Evolutionary conservation across 805 yeast species (phyloP).

Genomic region (Wickerhamomyces xylosicus): DNA sequence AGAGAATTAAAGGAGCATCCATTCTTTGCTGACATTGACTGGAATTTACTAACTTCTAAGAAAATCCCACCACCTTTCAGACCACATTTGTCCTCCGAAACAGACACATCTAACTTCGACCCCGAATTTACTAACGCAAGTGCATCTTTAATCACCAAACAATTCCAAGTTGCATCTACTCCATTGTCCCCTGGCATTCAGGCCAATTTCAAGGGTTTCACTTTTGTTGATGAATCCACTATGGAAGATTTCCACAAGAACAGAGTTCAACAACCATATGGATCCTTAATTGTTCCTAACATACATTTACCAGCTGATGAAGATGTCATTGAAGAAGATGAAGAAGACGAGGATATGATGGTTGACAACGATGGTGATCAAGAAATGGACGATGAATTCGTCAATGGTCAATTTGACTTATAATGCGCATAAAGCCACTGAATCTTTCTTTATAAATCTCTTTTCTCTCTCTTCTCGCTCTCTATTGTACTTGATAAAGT

Average conservation of each 20-base stretch:
- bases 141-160: conserved; percentile 69
- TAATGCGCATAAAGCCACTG: no score
- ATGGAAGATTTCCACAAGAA: conserved; percentile 72
- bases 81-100: conserved; percentile 83
- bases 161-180: conserved; percentile 44
- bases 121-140: conserved; percentile 94
- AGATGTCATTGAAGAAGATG: conserved; percentile 70
- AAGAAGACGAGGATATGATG: conserved; percentile 35
- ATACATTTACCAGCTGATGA: conserved; percentile 77
- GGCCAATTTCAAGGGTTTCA: conserved; percentile 93
- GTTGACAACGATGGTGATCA: conserved; percentile 37
- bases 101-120: conserved; percentile 94
- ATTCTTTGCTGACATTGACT: conserved; percentile 84
- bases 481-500: no score
- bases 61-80: conserved; percentile 93
- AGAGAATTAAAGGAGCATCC: conserved; percentile 88
- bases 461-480: no score
- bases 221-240: conserved; percentile 89
- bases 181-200: conserved; percentile 93
- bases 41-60: conserved; percentile 71
- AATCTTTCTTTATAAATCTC: no score
- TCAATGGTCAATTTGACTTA: conserved; percentile 82
- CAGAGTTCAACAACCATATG: conserved; percentile 31
- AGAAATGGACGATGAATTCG: conserved; percentile 67
- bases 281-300: conserved; percentile 71